Conservation (phyloP, 2,329 filamentous ascomycete species). For the Sporothrix mexicana region DNA sequence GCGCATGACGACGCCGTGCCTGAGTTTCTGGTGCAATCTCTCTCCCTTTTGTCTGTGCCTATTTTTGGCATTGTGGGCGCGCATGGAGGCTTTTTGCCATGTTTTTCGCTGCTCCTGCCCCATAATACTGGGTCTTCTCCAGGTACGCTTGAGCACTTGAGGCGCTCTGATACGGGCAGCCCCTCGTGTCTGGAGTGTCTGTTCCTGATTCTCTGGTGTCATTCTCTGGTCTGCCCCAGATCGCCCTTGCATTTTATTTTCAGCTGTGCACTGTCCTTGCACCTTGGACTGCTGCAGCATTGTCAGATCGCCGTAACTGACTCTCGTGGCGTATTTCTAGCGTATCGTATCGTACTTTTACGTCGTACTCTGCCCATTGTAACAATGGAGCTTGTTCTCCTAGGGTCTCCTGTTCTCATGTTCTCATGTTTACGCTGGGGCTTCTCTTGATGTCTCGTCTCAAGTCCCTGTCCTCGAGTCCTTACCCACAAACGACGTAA, state of each 20-base stretch:
- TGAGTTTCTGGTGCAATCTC: neutral
- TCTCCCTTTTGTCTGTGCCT: neutral
- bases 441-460: neutral
- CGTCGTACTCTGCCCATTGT: no score
- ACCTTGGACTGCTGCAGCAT: neutral
- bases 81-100: neutral
- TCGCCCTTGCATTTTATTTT: neutral
- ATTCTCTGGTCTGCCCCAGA: neutral
- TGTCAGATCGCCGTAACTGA: neutral
- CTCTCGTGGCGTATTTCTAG: neutral
- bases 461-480: neutral
- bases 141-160: neutral
- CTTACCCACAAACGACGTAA: neutral
- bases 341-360: neutral
- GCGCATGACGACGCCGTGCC: constrained; percentile 15
- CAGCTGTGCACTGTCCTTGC: neutral
- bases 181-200: neutral
- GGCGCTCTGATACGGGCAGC: neutral
- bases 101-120: constrained; percentile 12
- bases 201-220: neutral
- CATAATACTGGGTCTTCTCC: neutral
- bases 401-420: neutral
- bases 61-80: constrained; percentile 16
- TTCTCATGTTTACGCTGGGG: constrained; percentile 1
- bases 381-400: neutral